Base-by-base conservation (phyloP, 176 grass and related monocot genomes). In the Elaeis guineensis region DNA sequence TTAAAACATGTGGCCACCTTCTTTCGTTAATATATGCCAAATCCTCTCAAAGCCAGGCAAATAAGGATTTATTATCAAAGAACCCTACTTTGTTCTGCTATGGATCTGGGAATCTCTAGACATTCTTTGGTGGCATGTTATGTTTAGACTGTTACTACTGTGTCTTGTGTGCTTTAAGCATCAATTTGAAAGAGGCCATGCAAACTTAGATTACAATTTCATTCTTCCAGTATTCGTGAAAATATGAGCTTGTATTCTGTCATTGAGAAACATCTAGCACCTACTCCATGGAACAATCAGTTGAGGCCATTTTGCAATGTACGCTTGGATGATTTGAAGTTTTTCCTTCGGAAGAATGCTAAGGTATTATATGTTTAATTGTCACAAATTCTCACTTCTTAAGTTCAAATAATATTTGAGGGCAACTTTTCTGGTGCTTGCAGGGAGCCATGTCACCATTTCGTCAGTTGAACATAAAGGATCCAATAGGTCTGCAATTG, bases 211-310 rank as follows among this genome's bases (percentile, higher is more conserved):
- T 44, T 3, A 44, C 11, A 44, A 44, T 44, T 44, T 12, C 35
- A 44, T 23, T 74, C 83, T 84, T 78, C 21, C 83, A 97, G 93
- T 17, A 72, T 91, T 73, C 73, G 81, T 72, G 87, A 97, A 67
- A 51, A 67, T 65, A 54, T 57, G 55, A 85, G n/a, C 21, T 85
- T 91, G 73, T 77, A 76, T 6, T 74, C 65, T 79, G 66, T 80
- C 52, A 57, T 97, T 71, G 83, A 82, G 69, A 91, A 85, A 49
- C 87, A 91, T 80, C 76, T 91, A 22, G 61, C 50, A 64, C 87
- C 84, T 67, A 72, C 73, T n/a, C 93, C 87, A 58, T 97, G 87
- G 93, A 88, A 88, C 63, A 76, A 97, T 62, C 76, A 83, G 52
- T 69, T 91, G 58, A 89, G 75, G 25, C 59, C 73, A 78, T 97